These are phyloP conservation scores for Wickerhamomyces ciferrii DNA, from an alignment of 805 yeast genomes.

Conservation along the genomic window DNA sequence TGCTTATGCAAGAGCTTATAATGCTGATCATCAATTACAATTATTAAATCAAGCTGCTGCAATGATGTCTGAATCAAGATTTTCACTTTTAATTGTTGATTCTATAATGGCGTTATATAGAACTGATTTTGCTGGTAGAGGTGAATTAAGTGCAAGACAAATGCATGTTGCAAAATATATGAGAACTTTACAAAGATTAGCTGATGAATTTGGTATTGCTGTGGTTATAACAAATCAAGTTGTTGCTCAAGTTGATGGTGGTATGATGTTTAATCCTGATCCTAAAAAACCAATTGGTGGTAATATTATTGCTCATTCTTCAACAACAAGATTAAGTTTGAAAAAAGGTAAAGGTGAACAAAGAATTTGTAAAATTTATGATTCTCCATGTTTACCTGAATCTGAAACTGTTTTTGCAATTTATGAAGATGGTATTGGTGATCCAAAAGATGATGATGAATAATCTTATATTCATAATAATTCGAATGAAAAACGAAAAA, in stretches of 20 bases:
- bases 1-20: slow-evolving; percentile 95
- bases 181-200: slow-evolving; percentile 87
- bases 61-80: slow-evolving; percentile 94
- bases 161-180: slow-evolving; percentile 89
- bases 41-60: slow-evolving; percentile 85
- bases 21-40: slow-evolving; percentile 92
- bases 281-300: slow-evolving; percentile 99
- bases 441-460: slow-evolving; percentile 63
- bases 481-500: no score
- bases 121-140: slow-evolving; percentile 93
- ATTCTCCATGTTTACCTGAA: slow-evolving; percentile 95
- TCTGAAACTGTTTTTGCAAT: slow-evolving; percentile 93
- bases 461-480: no score
- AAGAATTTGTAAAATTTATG: slow-evolving; percentile 91
- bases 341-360: slow-evolving; percentile 90
- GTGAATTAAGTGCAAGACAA: slow-evolving; percentile 92
- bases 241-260: slow-evolving; percentile 95
- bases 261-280: slow-evolving; percentile 79
- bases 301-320: slow-evolving; percentile 93
- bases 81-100: slow-evolving; percentile 88
- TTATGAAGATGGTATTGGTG: slow-evolving; percentile 95
- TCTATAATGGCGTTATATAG: slow-evolving; percentile 95
- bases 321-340: slow-evolving; percentile 87
- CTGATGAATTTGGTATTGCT: slow-evolving; percentile 97
- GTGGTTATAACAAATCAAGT: slow-evolving; percentile 95